Base-by-base conservation (phyloP, 805 yeast genomes). In the Yarrowia osloensis region DNA sequence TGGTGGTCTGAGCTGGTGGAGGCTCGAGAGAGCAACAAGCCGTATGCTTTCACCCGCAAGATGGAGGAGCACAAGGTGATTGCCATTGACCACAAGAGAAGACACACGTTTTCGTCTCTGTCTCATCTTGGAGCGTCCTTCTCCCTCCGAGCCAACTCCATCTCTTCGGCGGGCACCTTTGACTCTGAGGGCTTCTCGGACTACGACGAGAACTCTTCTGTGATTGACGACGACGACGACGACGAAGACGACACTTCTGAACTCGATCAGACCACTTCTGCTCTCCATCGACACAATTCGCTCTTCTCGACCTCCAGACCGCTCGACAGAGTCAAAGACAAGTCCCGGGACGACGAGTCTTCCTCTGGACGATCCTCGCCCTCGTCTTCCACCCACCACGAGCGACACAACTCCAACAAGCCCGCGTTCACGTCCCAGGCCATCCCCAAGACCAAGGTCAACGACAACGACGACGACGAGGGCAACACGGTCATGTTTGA, bases 81-180 rank as follows among this genome's bases (percentile, higher is more conserved):
- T 61, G 52, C 66, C 26, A 61, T 61, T 26, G 66, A 61, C 13
- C 68, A 70, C 17, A 73, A 72, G 65, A 70, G 80, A 12, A 69
- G 79, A 28, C 75, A 73, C 31, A 76, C 80, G 0, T 55, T 90
- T 22, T 85, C 94, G 11, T 85, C 87, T 63, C 76, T 91, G 63
- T 95, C 90, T 73, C 86, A 85, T 68, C 79, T 88, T 71, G 97
- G 97, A 0, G 84, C 92, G 4, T 86, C 95, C 0, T 83, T 90
- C 68, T 87, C 88, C 62, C 89, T 93, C 88, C 87, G 87, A 68
- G 85, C 94, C 0, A 85, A 82, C 67, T 80, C 79, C 70, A 77
- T 86, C 3, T 76, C 77, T 9, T 78, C 77, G 21, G 70, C 77
- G 35, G 81, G 70, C 21, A 55, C 69, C 7, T 39, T 59, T 26